These are phyloP conservation scores for Aspergillus sojae DNA, from an alignment of 2,329 filamentous ascomycete genomes.

Conservation along the genomic window DNA sequence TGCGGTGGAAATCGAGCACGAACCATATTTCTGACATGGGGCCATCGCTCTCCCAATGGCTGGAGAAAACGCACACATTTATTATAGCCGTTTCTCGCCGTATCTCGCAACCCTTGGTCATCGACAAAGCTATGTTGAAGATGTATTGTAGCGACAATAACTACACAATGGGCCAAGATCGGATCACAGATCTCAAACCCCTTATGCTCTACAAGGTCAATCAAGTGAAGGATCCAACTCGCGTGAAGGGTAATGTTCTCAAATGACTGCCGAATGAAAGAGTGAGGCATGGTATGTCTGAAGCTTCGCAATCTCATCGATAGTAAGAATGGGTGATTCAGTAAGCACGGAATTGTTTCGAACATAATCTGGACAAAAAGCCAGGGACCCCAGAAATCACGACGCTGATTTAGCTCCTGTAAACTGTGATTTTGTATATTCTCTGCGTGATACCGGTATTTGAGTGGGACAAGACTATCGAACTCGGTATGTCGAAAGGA, in stretches of 20 bases:
- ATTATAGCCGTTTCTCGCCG: slow-evolving; percentile 42
- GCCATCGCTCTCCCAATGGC: slow-evolving; percentile 39
- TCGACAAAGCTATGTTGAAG: slow-evolving; percentile 53
- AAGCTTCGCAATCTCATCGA: slow-evolving; percentile 52
- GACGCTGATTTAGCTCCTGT: slow-evolving; percentile 41
- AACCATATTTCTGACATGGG: slow-evolving; percentile 27
- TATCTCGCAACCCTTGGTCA: slow-evolving; percentile 32
- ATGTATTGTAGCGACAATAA: slow-evolving; percentile 53
- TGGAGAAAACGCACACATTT: slow-evolving; percentile 45
- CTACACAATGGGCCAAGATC: slow-evolving; percentile 49
- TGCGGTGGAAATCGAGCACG: not conserved
- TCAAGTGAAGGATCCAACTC: slow-evolving; percentile 52
- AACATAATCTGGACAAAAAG: slow-evolving; percentile 53
- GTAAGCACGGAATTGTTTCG: slow-evolving; percentile 50
- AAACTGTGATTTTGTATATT: slow-evolving; percentile 44
- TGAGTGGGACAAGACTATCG: slow-evolving; percentile 50
- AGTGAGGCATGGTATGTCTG: slow-evolving; percentile 52
- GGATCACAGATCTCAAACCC: slow-evolving; percentile 47
- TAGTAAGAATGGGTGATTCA: slow-evolving; percentile 54
- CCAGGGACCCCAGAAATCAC: slow-evolving; percentile 54
- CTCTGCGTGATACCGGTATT: slow-evolving; percentile 51
- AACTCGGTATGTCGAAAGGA: slow-evolving; percentile 51
- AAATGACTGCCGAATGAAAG: slow-evolving; percentile 54
- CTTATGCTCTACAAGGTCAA: slow-evolving; percentile 46
- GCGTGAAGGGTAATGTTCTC: slow-evolving; percentile 51